Evolutionary conservation across 352 stramenopile species (phyloP), one percentile per base, ranked within the genome.

Genomic region (Phytopythium montanum): DNA sequence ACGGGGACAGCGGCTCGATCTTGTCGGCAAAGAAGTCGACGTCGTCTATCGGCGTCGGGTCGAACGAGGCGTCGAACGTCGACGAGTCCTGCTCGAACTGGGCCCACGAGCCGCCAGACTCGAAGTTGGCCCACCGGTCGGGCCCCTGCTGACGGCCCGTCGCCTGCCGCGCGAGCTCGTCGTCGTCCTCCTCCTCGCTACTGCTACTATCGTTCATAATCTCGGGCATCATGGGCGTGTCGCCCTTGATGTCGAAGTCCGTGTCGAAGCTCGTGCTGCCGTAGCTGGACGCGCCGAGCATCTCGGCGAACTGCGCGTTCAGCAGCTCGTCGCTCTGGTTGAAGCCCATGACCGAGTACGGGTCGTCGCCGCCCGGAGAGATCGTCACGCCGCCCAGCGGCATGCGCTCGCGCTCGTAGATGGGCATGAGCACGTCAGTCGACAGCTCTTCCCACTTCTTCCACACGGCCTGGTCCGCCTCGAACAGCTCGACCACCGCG

Each of bases 121-220:
- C 81, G 21, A 89, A 87, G 56, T 75, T 89, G 41, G 81, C 75
- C 81, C 81, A 92, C 31, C 76, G 70, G 59, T 78, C 73, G 10
- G 54, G 56, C 0, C 68, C 61, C 21, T 29, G 31, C 25, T 49
- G 54, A 5, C 34, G 58, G 21, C 44, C 44, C 13, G 44, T 13
- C 25, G 26, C 64, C 59, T 77, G 72, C 19, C 69, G 61, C 59
- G 69, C 69, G 52, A 82, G 67, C 50, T 86, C 78, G n/a, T 84
- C 77, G 28, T 86, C 66, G 46, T 95, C 85, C 54, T 95, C 85
- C 61, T 95, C 85, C 44, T 92, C 81, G 52, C 83, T 95, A 68
- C 85, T 94, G 72, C 85, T 95, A 67, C 85, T 95, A 65, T 92
- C 81, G 60, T 93, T 84, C 76, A 91, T 89, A 59, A 93, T 93